phyloP scores from a whole-genome alignment of 768 basidiomycete species.

The Strobilomyces echinocephalus region DNA sequence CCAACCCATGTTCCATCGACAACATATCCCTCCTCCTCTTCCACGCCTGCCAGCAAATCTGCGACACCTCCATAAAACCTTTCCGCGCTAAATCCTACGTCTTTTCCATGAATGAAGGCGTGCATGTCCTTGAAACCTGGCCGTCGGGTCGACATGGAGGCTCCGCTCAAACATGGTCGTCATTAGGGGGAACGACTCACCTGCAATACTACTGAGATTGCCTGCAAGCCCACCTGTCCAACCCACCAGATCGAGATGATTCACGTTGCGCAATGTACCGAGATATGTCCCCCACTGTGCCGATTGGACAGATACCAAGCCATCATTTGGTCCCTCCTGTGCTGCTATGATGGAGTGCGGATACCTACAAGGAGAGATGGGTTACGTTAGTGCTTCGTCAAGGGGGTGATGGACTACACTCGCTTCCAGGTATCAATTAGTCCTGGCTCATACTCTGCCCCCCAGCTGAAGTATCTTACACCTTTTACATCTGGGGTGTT shows the following conservation, averaged over 20 bases:
- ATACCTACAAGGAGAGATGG: constrained; percentile 33
- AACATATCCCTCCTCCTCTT: constrained; percentile 50
- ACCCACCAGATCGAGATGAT: constrained; percentile 88
- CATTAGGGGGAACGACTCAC: background rate
- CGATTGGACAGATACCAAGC: constrained; percentile 83
- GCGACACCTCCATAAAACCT: constrained; percentile 86
- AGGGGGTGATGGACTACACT: constrained; percentile 7
- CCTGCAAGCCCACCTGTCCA: constrained; percentile 56
- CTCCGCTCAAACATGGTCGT: background rate
- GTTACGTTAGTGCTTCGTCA: background rate
- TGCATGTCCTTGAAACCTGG: constrained; percentile 70
- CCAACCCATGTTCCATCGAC: constrained; percentile 23
- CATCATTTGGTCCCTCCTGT: constrained; percentile 92
- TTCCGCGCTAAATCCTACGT: constrained; percentile 87
- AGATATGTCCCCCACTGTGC: constrained; percentile 94
- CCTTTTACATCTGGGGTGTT: constrained; percentile 72
- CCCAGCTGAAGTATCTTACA: constrained; percentile 93
- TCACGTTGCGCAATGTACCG: constrained; percentile 87
- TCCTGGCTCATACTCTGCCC: constrained; percentile 84
- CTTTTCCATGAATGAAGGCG: constrained; percentile 82
- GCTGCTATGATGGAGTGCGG: constrained; percentile 77
- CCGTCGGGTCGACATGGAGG: background rate
- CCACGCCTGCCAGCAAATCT: constrained; percentile 72
- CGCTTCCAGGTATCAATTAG: constrained; percentile 86
- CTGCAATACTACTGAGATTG: constrained; percentile 24